Evolutionary conservation across 768 basidiomycete species (phyloP).

Genomic region (Astraeus odoratus): DNA sequence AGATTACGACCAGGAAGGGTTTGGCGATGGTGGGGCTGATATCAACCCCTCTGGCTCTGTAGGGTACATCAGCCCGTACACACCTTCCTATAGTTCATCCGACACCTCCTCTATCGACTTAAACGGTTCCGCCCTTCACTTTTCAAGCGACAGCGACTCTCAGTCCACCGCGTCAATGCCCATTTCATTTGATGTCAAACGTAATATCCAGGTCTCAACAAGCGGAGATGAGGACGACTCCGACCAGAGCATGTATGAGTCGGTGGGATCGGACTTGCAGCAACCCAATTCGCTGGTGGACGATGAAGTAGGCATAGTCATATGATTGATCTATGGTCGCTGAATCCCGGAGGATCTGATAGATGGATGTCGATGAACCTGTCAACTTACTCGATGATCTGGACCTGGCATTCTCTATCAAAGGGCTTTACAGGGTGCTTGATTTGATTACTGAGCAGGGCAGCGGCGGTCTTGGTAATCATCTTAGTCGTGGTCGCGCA

Average conservation of each 20-base stretch:
- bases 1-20: not conserved
- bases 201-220: not conserved
- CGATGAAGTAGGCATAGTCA: not conserved
- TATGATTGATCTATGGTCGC: not conserved
- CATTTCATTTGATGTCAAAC: not conserved
- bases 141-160: not conserved
- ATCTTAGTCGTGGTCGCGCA: not conserved
- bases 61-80: too few species aligned
- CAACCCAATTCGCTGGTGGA: not conserved
- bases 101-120: not conserved
- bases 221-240: not conserved
- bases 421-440: slow-evolving; percentile 40
- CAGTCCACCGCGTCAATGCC: not conserved
- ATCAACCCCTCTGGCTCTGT: too few species aligned
- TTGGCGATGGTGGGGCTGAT: not conserved
- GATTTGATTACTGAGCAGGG: slow-evolving; percentile 42
- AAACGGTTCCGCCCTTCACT: not conserved
- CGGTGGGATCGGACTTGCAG: not conserved
- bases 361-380: slow-evolving; percentile 2
- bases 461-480: slow-evolving; percentile 40
- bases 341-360: not conserved
- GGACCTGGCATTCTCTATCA: slow-evolving; percentile 18
- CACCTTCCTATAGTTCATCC: too few species aligned
- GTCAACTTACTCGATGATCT: not conserved
- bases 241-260: not conserved